Conservation (phyloP, 164 flowering plant species). For the Tetrastigma voinierianum region DNA sequence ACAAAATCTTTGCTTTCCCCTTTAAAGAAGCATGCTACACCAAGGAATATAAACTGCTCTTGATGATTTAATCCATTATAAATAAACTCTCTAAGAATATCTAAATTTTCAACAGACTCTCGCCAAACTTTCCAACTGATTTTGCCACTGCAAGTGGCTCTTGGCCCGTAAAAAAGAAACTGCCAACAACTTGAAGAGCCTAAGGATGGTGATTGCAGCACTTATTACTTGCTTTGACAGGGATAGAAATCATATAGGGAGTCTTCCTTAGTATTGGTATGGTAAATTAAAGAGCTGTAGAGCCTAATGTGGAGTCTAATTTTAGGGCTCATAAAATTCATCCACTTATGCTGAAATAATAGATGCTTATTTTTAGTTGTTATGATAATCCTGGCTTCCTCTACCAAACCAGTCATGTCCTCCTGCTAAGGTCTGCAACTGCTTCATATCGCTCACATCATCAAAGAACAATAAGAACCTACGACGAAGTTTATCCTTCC, state of each 20-base stretch:
- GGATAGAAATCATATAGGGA: not conserved
- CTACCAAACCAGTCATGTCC: not conserved
- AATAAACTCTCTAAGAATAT: slow-evolving; percentile 3
- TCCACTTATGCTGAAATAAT: not conserved
- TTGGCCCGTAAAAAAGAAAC: slow-evolving; percentile 5
- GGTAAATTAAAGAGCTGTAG: not conserved
- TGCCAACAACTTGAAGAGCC: slow-evolving; percentile 6
- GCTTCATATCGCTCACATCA: not conserved
- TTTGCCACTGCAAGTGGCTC: not conserved
- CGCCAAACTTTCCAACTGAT: slow-evolving; percentile 3
- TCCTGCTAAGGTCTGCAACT: not conserved
- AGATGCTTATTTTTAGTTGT: not conserved
- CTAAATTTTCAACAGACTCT: not conserved
- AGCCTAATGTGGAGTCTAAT: not conserved
- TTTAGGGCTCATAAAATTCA: not conserved
- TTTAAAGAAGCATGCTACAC: slow-evolving; percentile 2
- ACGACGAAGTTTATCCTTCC: too few species aligned
- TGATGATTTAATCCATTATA: not conserved
- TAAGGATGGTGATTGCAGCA: not conserved
- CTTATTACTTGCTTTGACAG: not conserved
- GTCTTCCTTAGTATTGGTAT: not conserved
- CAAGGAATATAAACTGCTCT: not conserved
- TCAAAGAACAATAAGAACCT: not conserved
- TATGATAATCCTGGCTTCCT: not conserved
- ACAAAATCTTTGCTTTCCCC: not conserved